Percentiles rank a stretch among this genome's conserved stretches.
Evolutionary conservation across 2,329 filamentous ascomycete genomes (phyloP).

Genomic region (Magnaporthiopsis incrustans): DNA sequence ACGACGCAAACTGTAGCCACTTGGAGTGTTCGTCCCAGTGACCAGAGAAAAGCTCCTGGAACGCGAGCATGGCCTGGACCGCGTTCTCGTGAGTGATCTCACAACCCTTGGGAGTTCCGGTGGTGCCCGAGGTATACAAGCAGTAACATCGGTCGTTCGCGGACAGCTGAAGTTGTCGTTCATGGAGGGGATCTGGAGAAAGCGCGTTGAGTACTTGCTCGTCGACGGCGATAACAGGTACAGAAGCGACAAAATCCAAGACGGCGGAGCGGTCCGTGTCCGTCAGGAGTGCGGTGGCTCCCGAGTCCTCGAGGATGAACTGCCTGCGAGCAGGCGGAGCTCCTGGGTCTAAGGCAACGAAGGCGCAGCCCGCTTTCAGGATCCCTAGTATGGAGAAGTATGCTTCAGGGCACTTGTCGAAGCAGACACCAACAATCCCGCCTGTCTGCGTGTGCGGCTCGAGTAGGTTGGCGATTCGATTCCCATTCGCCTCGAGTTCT

Average conservation of each 20-base stretch:
- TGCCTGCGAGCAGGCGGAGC: constrained; percentile 65
- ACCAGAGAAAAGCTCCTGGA: constrained; percentile 66
- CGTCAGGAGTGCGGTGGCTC: constrained; percentile 54
- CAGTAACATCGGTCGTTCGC: constrained; percentile 66
- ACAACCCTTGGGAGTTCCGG: constrained; percentile 79
- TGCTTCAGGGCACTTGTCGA: constrained; percentile 78
- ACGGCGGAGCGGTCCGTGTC: constrained; percentile 21
- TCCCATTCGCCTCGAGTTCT: constrained; percentile 63
- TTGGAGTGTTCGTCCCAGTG: constrained; percentile 68
- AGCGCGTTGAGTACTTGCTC: constrained; percentile 20
- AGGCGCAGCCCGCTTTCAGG: constrained; percentile 73
- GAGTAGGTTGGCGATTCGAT: constrained; percentile 63
- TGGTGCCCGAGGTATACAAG: constrained; percentile 82
- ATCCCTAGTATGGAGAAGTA: constrained; percentile 77
- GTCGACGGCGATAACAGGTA: constrained; percentile 25
- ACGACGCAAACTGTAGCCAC: constrained; percentile 89
- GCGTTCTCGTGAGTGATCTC: constrained; percentile 83
- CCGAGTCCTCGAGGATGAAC: constrained; percentile 71
- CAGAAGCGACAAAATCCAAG: constrained; percentile 25
- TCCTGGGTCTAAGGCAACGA: constrained; percentile 69
- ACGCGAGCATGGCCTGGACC: constrained; percentile 82
- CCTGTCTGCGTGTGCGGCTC: constrained; percentile 41
- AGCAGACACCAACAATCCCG: constrained; percentile 65
- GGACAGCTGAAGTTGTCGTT: constrained; percentile 20
- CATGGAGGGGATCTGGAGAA: not conserved